Conservation (phyloP, 306 rosid species). For the Lagenaria siceraria region DNA sequence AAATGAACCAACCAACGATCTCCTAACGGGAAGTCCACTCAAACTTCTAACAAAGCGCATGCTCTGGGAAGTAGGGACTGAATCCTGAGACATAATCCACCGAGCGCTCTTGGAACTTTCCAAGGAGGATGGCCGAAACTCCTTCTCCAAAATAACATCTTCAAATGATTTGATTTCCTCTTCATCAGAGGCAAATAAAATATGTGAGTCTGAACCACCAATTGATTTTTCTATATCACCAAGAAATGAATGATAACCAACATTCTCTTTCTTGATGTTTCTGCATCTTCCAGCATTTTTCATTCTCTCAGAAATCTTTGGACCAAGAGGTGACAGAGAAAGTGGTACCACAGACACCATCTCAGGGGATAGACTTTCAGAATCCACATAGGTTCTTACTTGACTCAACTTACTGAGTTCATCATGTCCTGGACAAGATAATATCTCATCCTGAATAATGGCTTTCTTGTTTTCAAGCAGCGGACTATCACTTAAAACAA, state of each 20-base stretch:
- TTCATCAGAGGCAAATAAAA: conserved; percentile 23
- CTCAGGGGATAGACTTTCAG: conserved; percentile 28
- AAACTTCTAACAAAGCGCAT: conserved; percentile 56
- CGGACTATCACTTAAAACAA: conserved; percentile 41
- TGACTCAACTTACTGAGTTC: conserved; percentile 25
- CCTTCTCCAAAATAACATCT: conserved; percentile 40
- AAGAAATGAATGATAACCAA: conserved; percentile 20
- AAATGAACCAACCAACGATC: conserved; percentile 96
- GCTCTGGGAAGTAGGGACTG: conserved; percentile 30
- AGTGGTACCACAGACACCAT: conserved; percentile 34
- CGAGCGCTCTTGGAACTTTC: conserved; percentile 28
- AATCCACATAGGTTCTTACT: conserved; percentile 22
- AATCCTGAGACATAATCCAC: conserved; percentile 36
- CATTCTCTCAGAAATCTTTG: conserved; percentile 63
- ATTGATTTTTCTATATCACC: conserved; percentile 25
- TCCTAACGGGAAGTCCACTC: conserved; percentile 71
- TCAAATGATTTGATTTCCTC: conserved; percentile 43
- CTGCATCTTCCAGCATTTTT: conserved; percentile 26
- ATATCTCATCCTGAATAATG: conserved; percentile 15
- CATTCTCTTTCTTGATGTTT: conserved; percentile 25
- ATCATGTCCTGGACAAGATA: conserved; percentile 27
- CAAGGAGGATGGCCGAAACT: conserved; percentile 53
- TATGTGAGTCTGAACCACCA: conserved; percentile 27
- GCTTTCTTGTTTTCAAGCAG: conserved; percentile 29
- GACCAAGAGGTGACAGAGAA: conserved; percentile 88